Evolutionary conservation across 768 basidiomycete genomes (phyloP), one percentile per base, ranked within the genome.

Genomic region (Suillus decipiens): DNA sequence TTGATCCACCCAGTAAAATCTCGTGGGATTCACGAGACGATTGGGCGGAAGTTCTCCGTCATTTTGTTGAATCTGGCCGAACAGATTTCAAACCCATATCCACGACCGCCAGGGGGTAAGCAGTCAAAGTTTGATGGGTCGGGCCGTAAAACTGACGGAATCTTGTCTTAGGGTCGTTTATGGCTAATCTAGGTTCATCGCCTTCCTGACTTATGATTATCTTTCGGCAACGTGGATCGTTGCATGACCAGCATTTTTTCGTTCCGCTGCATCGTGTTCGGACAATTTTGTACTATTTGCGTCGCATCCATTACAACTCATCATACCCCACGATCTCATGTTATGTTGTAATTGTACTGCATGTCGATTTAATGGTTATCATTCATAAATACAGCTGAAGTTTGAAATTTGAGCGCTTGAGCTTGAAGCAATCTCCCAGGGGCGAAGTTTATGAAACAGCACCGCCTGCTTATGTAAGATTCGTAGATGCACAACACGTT

Each of bases 51-150:
- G 86, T 89, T 37, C 83, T 93, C 53, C 77, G 81, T 41, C 86
- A 90, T 76, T 92, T 89, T 69, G 86, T 91, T 62, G 86, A 88
- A 62, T 79, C 81, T 22, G 91, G 89, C 34, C 84, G 89, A 54
- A 86, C 85, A 19, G 90, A 92, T 72, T 93, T 93, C 77, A 85
- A 87, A 71, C 91, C 91, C n/a, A 89, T 91, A 79, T 90, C 89
- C 45, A 89, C 90, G 22, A 89, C 89, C 11, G 62, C 86, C 7
- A 76, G 86, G 77, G 90, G 90, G 90, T 92, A 75, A 81, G 89
- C 62, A 22, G 36, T 56, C 56, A 47, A 57, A 28, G 39, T 47
- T 19, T 63, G 36, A 61, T 59, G 22, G 10, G 45, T 64, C 34
- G 28, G 34, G 2, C 22, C 24, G 48, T 60, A 53, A 47, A 62